These are phyloP conservation scores for Cucumis melo DNA, from an alignment of 306 rosid genomes.

Conservation along the genomic window DNA sequence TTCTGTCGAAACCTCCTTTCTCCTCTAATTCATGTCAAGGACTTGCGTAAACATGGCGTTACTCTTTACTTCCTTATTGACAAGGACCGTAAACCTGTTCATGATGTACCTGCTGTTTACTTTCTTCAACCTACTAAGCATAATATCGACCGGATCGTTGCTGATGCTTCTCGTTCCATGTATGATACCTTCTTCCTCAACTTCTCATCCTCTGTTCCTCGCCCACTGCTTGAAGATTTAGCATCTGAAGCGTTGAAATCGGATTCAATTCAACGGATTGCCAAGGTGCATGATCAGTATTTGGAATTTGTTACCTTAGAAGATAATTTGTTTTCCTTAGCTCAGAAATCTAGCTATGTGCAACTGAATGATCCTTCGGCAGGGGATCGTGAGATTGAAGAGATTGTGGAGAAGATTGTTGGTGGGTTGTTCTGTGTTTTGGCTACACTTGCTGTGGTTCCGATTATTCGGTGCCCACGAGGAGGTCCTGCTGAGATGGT, in stretches of 20 bases:
- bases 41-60: constrained; percentile 89
- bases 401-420: constrained; percentile 63
- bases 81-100: constrained; percentile 85
- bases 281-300: constrained; percentile 93
- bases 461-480: constrained; percentile 65
- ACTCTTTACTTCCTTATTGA: constrained; percentile 79
- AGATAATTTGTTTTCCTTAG: constrained; percentile 72
- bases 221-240: constrained; percentile 82
- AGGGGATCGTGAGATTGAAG: constrained; percentile 89
- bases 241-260: constrained; percentile 68
- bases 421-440: constrained; percentile 69
- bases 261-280: constrained; percentile 53
- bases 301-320: constrained; percentile 82
- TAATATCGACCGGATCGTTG: constrained; percentile 58
- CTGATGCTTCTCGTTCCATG: constrained; percentile 56
- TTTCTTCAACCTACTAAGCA: constrained; percentile 60
- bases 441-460: constrained; percentile 79
- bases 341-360: constrained; percentile 53
- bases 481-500: constrained; percentile 99
- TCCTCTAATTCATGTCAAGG: constrained; percentile 82
- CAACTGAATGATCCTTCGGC: constrained; percentile 89
- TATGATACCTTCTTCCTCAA: constrained; percentile 68
- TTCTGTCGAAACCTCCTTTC: constrained; percentile 82
- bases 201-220: constrained; percentile 74
- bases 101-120: constrained; percentile 84